Evolutionary conservation across 192 early-diverging fungal species (phyloP).

Genomic region (Backusella parvicylindrica): DNA sequence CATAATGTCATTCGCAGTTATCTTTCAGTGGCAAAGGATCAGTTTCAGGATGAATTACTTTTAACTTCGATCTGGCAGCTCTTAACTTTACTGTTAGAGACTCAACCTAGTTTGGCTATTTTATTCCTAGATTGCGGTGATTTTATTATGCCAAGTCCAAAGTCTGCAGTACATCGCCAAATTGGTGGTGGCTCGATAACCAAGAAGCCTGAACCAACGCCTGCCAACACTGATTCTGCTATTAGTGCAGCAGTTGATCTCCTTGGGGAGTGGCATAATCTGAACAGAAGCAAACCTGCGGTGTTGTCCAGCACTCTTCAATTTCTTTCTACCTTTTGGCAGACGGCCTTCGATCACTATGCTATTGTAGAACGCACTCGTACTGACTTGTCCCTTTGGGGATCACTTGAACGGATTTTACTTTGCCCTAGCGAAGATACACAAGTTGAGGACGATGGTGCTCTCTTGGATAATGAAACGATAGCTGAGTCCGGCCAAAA

Average conservation of each 20-base stretch:
- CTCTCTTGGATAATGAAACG: neutral
- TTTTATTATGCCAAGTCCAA: conserved; percentile 31
- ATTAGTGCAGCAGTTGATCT: conserved; percentile 40
- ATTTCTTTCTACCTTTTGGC: conserved; percentile 48
- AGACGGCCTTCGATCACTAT: conserved; percentile 40
- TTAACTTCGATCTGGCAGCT: conserved; percentile 45
- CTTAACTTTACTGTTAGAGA: conserved; percentile 41
- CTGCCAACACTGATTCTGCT: conserved; percentile 24
- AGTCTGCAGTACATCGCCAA: conserved; percentile 17
- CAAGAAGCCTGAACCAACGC: neutral
- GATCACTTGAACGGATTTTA: conserved; percentile 34
- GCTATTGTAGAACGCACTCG: conserved; percentile 36
- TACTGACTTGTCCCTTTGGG: conserved; percentile 44
- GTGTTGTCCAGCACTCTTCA: conserved; percentile 39
- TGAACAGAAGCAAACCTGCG: conserved; percentile 31
- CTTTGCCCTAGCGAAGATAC: conserved; percentile 2
- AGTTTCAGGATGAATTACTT: conserved; percentile 12
- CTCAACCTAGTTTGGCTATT: conserved; percentile 42
- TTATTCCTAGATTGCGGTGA: conserved; percentile 35
- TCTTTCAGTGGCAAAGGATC: conserved; percentile 15
- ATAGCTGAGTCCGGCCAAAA: neutral
- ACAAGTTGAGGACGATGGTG: too few relatives aligned
- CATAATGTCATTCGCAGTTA: conserved; percentile 31
- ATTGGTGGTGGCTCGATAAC: neutral
- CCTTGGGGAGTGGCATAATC: conserved; percentile 25